phyloP scores from a whole-genome alignment of 805 yeast genomes.

The Barnettozyma siamensis region DNA sequence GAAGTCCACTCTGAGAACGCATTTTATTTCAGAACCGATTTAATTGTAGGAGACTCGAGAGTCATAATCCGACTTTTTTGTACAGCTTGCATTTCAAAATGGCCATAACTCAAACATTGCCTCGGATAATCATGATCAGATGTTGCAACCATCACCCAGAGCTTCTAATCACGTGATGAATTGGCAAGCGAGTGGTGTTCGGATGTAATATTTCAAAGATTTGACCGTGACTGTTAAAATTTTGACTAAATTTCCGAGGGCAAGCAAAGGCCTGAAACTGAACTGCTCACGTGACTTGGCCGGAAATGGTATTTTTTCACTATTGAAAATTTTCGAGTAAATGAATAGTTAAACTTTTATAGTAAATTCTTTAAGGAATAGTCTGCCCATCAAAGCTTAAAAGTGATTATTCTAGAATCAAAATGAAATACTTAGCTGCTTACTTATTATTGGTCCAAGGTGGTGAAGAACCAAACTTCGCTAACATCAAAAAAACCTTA shows the following conservation, averaged over 20 bases:
- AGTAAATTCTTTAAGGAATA: constrained; percentile 49
- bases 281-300: constrained; percentile 1
- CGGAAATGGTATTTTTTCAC: background rate
- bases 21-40: too few relatives aligned
- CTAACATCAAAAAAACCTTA: constrained; percentile 66
- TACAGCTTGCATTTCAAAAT: too few relatives aligned
- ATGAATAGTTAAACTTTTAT: background rate
- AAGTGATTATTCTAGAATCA: constrained; percentile 61
- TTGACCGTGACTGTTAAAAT: background rate
- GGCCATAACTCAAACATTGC: too few relatives aligned
- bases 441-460: constrained; percentile 85
- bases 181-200: too few relatives aligned
- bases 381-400: constrained; percentile 71
- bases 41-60: too few relatives aligned
- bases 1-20: too few relatives aligned
- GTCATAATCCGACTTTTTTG: too few relatives aligned
- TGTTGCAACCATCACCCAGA: too few relatives aligned
- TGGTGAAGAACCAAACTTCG: constrained; percentile 75
- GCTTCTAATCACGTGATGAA: too few relatives aligned
- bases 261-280: background rate
- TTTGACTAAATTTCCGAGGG: constrained; percentile 3
- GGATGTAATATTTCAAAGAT: background rate
- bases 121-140: too few relatives aligned
- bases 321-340: constrained; percentile 16
- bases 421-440: constrained; percentile 87